Evolutionary conservation across 116 monocot species (phyloP).

Genomic region (Iris pallida): DNA sequence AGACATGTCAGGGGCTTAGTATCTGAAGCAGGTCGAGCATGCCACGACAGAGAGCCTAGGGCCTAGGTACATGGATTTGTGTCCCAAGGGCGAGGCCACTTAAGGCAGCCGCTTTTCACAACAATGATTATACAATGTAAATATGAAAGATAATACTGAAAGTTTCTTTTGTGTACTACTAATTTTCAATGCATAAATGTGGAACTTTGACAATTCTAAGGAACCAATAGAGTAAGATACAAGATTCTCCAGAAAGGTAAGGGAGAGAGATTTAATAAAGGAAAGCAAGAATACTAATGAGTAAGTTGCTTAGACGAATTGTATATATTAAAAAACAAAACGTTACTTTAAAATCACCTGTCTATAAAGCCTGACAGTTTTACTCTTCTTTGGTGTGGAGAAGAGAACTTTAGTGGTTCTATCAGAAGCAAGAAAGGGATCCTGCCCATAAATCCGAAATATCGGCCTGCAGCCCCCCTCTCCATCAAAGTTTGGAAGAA

Average conservation of each 20-base stretch:
- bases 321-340: slow-evolving; percentile 41
- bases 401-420: slow-evolving; percentile 66
- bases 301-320: slow-evolving; percentile 46
- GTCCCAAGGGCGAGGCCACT: too few relatives aligned
- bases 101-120: too few relatives aligned
- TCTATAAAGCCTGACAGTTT: slow-evolving; percentile 51
- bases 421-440: slow-evolving; percentile 56
- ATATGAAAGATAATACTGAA: too few relatives aligned
- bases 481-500: slow-evolving; percentile 69
- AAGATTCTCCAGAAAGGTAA: slow-evolving; percentile 6
- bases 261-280: background rate
- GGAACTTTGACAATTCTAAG: too few relatives aligned
- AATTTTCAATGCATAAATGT: too few relatives aligned
- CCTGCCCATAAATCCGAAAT: slow-evolving; percentile 78
- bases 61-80: too few relatives aligned
- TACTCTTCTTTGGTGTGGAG: slow-evolving; percentile 71
- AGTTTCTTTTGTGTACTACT: too few relatives aligned
- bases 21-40: too few relatives aligned
- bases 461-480: slow-evolving; percentile 75
- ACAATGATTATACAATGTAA: too few relatives aligned
- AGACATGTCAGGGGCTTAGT: too few relatives aligned
- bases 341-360: slow-evolving; percentile 38
- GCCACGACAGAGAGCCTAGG: too few relatives aligned
- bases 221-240: too few relatives aligned
- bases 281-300: background rate